Evolutionary conservation across 169 alveolate species (phyloP).

Genomic region (Plasmodium coatneyi): DNA sequence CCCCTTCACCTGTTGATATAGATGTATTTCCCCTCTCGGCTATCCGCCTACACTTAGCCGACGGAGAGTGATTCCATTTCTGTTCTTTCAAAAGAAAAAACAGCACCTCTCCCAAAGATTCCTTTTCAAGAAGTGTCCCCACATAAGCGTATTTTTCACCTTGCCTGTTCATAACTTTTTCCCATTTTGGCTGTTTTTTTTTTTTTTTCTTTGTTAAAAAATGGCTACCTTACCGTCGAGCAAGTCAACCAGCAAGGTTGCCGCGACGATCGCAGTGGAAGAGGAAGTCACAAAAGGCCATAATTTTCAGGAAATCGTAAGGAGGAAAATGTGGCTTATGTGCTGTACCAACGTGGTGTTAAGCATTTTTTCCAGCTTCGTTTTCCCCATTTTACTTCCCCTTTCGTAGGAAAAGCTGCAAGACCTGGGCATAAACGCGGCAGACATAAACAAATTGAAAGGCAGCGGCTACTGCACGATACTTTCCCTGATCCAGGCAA

Average conservation of each 20-base stretch:
- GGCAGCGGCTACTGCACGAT: conserved; percentile 94
- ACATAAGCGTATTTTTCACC: neutral
- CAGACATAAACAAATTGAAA: conserved; percentile 92
- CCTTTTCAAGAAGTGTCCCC: neutral
- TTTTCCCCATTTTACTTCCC: neutral
- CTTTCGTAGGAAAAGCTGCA: conserved; percentile 83
- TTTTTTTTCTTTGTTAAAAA: conserved; percentile 7
- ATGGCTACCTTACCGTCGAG: conserved; percentile 65
- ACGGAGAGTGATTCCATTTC: neutral
- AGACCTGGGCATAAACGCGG: conserved; percentile 92
- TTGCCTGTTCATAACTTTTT: conserved; percentile 24
- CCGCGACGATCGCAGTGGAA: conserved; percentile 10
- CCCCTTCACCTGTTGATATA: neutral
- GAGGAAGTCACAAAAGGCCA: conserved; percentile 16
- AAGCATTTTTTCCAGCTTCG: neutral
- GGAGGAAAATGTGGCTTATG: neutral
- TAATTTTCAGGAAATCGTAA: conserved; percentile 56
- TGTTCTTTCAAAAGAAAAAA: neutral
- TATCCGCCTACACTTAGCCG: no score
- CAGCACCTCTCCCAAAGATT: neutral
- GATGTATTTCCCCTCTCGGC: neutral
- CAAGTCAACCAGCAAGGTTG: conserved; percentile 58
- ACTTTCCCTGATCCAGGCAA: conserved; percentile 89
- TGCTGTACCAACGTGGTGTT: neutral
- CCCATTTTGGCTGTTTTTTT: neutral